Conservation (phyloP, 805 yeast species). For the Myxozyma monticola region DNA sequence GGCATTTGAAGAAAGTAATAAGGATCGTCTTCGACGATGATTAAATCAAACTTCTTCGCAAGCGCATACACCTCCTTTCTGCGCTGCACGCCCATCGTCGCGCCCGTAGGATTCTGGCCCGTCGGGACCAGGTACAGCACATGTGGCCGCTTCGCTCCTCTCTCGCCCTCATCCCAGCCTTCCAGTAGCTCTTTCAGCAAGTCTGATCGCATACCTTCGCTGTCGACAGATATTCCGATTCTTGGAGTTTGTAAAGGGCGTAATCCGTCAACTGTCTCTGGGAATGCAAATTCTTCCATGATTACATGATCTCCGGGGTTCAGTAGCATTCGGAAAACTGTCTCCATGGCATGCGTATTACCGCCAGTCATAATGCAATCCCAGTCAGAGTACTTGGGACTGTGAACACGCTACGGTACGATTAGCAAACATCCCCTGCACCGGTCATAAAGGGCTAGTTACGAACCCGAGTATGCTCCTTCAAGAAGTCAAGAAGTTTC, state of each 20-base stretch:
- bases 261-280: constrained; percentile 82
- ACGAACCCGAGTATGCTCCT: constrained; percentile 55
- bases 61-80: constrained; percentile 72
- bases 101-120: constrained; percentile 98
- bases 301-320: constrained; percentile 80
- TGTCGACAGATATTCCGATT: constrained; percentile 77
- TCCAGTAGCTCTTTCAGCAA: constrained; percentile 60
- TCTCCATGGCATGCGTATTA: constrained; percentile 86
- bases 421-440: background rate
- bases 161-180: constrained; percentile 59
- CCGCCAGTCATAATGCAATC: constrained; percentile 70
- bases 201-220: constrained; percentile 73
- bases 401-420: constrained; percentile 4
- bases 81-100: constrained; percentile 74
- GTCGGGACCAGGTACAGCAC: constrained; percentile 88
- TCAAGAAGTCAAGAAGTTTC: constrained; percentile 64
- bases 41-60: constrained; percentile 80
- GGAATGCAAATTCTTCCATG: constrained; percentile 78
- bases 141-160: constrained; percentile 65
- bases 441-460: too few species aligned
- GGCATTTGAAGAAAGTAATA: constrained; percentile 96
- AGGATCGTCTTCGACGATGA: constrained; percentile 94
- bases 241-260: constrained; percentile 66
- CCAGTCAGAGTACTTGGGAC: constrained; percentile 67
- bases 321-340: constrained; percentile 75